Base-by-base conservation (phyloP, 106 monocot species). In the Apostasia shenzhenica region DNA sequence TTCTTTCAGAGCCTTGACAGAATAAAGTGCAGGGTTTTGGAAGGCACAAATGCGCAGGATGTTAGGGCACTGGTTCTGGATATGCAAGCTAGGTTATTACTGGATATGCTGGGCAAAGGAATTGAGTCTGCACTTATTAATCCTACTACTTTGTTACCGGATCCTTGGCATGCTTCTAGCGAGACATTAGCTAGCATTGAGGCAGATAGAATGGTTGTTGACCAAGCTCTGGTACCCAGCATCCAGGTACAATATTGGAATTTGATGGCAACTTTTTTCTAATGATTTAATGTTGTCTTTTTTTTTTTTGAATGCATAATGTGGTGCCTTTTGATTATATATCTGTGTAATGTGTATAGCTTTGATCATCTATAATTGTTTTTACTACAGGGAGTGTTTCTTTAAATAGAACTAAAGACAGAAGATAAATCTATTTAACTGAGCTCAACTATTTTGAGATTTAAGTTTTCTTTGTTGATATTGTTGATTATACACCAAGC, bases 11-110 rank as follows among this genome's bases (percentile, higher is more conserved):
- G 85, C 61, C 87, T 99, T 63, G 97, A 99, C 73, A 84, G 92
- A 70, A 89, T 99, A 67, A 99, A 99, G 67, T 99, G 97, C 69
- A 89, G 97, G 70, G 83, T 99, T 50, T 62, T 99, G 81, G 97
- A 99, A 86, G 97, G 97, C 10, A 93, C 97, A 78, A 99, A 99
- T 90, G 90, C 92, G 75, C 97, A 90, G 83, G 97, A 99, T 83
- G 97, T 99, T 8, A 78, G 97, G 63, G 97, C 97, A 61, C 89
- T 99, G 82, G 89, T 99, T 51, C 81, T 99, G 49, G 97, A 99
- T 73, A 99, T 99, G 97, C 97, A 99, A 83, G 97, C 97, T 43
- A 92, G 97, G 70, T 72, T 99, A 57, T 62, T 99, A 57, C 77
- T 99, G 55, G 92, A 99, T 77, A 99, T 99, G 97, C 70, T 99